These are phyloP conservation scores for Phellopilus nigrolimitatus DNA, from an alignment of 1,284 basidiomycete species.

Conservation along the genomic window DNA sequence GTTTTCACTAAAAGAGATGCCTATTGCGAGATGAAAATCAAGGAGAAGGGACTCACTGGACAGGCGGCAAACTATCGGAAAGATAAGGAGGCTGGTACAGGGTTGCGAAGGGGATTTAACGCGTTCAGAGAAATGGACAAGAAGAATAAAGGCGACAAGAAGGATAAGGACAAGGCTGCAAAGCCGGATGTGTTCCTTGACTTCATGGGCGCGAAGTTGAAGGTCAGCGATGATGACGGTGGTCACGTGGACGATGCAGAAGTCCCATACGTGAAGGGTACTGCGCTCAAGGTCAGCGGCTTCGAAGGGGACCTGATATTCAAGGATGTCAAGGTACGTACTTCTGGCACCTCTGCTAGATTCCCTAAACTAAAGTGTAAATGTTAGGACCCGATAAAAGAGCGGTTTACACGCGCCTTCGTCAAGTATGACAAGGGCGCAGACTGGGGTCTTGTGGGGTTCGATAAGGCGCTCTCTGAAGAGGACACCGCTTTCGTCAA, in stretches of 20 bases:
- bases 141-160: conserved; percentile 34
- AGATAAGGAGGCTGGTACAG: conserved; percentile 41
- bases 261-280: conserved; percentile 66
- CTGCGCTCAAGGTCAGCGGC: conserved; percentile 73
- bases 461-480: conserved; percentile 58
- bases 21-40: conserved; percentile 96
- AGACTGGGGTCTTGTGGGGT: conserved; percentile 38
- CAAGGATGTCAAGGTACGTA: conserved; percentile 62
- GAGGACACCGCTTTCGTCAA: conserved; percentile 63
- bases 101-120: conserved; percentile 67
- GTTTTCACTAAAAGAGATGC: conserved; percentile 55
- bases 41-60: conserved; percentile 85
- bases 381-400: conserved; percentile 64
- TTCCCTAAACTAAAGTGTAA: conserved; percentile 25
- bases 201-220: conserved; percentile 62
- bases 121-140: conserved; percentile 69
- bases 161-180: conserved; percentile 35
- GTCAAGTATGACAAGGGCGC: conserved; percentile 65
- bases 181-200: conserved; percentile 63
- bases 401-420: conserved; percentile 72
- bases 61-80: conserved; percentile 51
- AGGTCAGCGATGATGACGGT: conserved; percentile 60
- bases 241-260: conserved; percentile 68
- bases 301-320: conserved; percentile 62
- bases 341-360: neutral